Evolutionary conservation across 192 early-diverging fungal species (phyloP).

Genomic region (Mortierella hygrophila): DNA sequence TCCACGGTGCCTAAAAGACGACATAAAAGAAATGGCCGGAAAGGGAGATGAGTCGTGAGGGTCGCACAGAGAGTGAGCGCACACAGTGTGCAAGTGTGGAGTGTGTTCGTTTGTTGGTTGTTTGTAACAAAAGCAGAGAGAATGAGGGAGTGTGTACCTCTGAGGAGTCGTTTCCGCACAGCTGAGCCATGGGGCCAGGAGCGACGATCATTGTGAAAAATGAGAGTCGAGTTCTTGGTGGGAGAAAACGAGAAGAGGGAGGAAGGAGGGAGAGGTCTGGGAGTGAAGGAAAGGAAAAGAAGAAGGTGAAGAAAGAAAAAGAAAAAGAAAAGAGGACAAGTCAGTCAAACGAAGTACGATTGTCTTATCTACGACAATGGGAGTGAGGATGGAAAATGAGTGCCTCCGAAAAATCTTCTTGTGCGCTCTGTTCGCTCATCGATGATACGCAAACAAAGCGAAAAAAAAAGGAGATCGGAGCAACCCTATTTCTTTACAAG

Average conservation of each 20-base stretch:
- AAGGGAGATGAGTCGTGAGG: neutral
- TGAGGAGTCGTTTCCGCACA: slow-evolving; percentile 43
- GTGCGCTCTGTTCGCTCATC: too few species aligned
- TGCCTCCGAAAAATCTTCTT: neutral
- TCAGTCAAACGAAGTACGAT: neutral
- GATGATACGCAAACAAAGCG: too few species aligned
- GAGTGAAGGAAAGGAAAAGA: neutral
- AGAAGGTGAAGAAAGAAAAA: neutral
- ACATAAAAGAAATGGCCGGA: neutral
- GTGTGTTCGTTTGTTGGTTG: neutral
- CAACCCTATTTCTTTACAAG: too few species aligned
- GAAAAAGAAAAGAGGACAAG: neutral
- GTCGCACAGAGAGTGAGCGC: neutral
- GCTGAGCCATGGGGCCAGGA: slow-evolving; percentile 15
- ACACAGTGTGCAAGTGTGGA: neutral
- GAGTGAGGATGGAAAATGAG: neutral
- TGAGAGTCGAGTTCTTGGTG: slow-evolving; percentile 18
- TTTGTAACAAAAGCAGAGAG: neutral
- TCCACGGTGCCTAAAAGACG: slow-evolving; percentile 25
- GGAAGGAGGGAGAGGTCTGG: neutral
- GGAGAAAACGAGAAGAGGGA: slow-evolving; percentile 1
- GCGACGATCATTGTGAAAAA: slow-evolving; percentile 19
- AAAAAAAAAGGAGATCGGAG: too few species aligned
- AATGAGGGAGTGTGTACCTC: slow-evolving; percentile 24
- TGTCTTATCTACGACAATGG: neutral